These are phyloP conservation scores for Xylaria bambusicola DNA, from an alignment of 495 filamentous ascomycete species.

Conservation along the genomic window DNA sequence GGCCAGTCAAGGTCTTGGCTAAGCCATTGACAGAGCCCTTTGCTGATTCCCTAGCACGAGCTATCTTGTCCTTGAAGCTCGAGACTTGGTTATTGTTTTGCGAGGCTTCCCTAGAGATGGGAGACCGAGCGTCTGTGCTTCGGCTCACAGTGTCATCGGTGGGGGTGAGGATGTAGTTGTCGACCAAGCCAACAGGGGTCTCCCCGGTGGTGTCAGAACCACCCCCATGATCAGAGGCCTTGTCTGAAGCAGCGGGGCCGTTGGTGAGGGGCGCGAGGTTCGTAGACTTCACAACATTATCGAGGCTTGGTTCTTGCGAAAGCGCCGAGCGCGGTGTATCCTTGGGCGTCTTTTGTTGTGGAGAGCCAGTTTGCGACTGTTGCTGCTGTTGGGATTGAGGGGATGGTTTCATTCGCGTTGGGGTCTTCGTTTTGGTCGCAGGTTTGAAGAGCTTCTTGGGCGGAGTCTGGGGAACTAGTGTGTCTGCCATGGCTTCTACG, in stretches of 20 bases:
- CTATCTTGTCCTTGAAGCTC: constrained; percentile 8
- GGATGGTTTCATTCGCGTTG: constrained; percentile 23
- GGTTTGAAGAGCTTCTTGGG: constrained; percentile 36
- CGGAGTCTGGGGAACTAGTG: constrained; percentile 28
- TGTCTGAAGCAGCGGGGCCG: background rate
- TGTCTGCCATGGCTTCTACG: constrained; percentile 25
- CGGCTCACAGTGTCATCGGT: constrained; percentile 28
- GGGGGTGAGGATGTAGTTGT: constrained; percentile 26
- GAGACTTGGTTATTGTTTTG: background rate
- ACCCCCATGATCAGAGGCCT: background rate
- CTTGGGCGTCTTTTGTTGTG: background rate
- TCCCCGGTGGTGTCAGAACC: constrained; percentile 11
- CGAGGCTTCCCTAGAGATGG: constrained; percentile 4
- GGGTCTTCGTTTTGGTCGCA: constrained; percentile 32
- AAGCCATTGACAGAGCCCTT: background rate
- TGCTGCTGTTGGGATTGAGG: constrained; percentile 10
- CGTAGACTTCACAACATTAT: constrained; percentile 7
- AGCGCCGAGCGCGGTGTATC: background rate
- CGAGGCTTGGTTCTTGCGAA: background rate
- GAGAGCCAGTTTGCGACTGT: background rate
- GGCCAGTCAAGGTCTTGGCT: constrained; percentile 15
- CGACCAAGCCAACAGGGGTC: constrained; percentile 3
- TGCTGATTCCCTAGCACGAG: background rate
- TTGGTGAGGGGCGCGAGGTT: constrained; percentile 10
- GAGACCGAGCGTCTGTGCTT: constrained; percentile 20